Percentiles rank a stretch among this genome's conserved stretches.
These are phyloP conservation scores for Acanthamoeba polyphaga DNA, from an alignment of 208 protist species.

Conservation along the genomic window DNA sequence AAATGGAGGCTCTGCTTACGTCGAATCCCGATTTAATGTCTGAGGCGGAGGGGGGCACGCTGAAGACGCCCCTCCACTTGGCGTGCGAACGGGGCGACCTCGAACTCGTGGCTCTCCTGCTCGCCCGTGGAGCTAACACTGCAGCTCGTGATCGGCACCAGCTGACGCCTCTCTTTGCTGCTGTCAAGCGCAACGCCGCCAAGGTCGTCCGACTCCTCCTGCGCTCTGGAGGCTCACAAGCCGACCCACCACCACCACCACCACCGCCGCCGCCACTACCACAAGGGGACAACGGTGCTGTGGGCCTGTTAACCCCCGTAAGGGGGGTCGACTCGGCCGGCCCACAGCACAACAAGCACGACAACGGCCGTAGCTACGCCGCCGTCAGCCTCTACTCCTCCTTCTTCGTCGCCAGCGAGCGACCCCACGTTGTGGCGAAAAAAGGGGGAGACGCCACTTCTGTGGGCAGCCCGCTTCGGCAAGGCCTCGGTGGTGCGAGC, in stretches of 20 bases:
- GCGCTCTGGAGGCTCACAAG: background rate
- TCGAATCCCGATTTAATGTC: background rate
- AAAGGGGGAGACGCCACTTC: background rate
- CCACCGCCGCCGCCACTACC: too few species aligned
- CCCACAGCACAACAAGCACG: too few species aligned
- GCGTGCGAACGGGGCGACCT: background rate
- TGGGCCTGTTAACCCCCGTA: too few species aligned
- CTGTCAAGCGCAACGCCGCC: slow-evolving; percentile 13
- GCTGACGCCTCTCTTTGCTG: slow-evolving; percentile 18
- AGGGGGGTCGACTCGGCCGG: too few species aligned
- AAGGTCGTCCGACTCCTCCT: slow-evolving; percentile 3
- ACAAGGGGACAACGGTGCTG: background rate
- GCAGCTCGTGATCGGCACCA: background rate
- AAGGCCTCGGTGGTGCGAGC: background rate
- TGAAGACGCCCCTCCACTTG: background rate
- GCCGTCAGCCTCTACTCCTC: too few species aligned
- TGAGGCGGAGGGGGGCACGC: background rate
- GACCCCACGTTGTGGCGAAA: background rate
- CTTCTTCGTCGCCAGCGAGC: background rate
- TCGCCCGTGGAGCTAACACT: background rate
- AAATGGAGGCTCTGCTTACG: background rate
- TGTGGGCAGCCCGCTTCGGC: background rate
- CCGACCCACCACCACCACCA: too few species aligned
- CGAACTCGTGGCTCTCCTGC: background rate
- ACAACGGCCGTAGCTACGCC: too few species aligned